Evolutionary conservation across 768 basidiomycete species (phyloP).

Genomic region (Lenzites betulinus): DNA sequence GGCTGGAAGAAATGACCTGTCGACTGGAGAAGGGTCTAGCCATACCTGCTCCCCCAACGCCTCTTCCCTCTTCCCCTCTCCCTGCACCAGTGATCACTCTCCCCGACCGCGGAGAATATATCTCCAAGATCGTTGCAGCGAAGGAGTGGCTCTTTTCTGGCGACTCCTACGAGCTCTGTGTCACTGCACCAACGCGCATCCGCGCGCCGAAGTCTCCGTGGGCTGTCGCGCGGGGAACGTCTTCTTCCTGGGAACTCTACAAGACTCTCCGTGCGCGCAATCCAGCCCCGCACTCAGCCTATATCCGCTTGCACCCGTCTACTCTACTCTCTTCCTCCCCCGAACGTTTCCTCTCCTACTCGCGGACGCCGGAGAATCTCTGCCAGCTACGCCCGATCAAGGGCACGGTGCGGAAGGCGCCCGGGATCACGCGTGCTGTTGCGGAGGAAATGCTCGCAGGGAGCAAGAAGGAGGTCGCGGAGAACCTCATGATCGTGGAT

Average conservation of each 20-base stretch:
- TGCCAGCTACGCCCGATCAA: slow-evolving; percentile 95
- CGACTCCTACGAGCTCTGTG: slow-evolving; percentile 91
- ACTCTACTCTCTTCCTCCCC: slow-evolving; percentile 87
- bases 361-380: slow-evolving; percentile 58
- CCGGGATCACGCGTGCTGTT: slow-evolving; percentile 60
- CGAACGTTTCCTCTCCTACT: slow-evolving; percentile 86
- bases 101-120: slow-evolving; percentile 63
- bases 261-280: slow-evolving; percentile 71
- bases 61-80: slow-evolving; percentile 2
- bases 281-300: slow-evolving; percentile 88
- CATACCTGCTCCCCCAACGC: slow-evolving; percentile 15
- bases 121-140: slow-evolving; percentile 65
- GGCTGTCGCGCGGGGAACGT: slow-evolving; percentile 26
- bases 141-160: slow-evolving; percentile 78
- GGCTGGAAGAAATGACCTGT: slow-evolving; percentile 51
- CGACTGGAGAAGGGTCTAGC: slow-evolving; percentile 31
- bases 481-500: slow-evolving; percentile 98
- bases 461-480: slow-evolving; percentile 87
- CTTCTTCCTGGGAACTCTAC: slow-evolving; percentile 74
- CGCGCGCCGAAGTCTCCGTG: slow-evolving; percentile 40
- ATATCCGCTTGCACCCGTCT: slow-evolving; percentile 73
- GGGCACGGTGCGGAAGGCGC: slow-evolving; percentile 79
- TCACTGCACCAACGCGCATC: slow-evolving; percentile 75
- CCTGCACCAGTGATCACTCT: slow-evolving; percentile 42
- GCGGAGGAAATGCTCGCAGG: slow-evolving; percentile 66